Conservation (phyloP, 129 eudicot genomes). For the Cynara cardunculus region DNA sequence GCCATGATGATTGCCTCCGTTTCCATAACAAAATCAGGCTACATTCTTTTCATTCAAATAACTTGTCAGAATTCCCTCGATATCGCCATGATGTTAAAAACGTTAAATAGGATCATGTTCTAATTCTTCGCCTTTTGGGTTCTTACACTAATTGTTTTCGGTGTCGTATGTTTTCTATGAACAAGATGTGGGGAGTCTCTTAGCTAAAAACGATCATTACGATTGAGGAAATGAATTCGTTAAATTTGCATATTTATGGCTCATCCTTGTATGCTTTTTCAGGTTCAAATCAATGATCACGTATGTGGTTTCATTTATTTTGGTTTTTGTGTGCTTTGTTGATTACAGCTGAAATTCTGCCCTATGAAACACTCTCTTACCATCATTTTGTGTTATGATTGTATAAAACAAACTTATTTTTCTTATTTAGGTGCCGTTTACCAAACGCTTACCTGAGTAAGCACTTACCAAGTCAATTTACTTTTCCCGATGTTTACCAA, state of each 20-base stretch:
- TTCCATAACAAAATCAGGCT: slow-evolving; percentile 71
- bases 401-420: too few relatives aligned
- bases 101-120: not conserved
- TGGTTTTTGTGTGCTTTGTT: too few relatives aligned
- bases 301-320: too few relatives aligned
- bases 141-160: not conserved
- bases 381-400: too few relatives aligned
- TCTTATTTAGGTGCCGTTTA: too few relatives aligned
- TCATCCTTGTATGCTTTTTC: not conserved
- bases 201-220: not conserved
- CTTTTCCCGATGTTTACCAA: too few relatives aligned
- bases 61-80: slow-evolving; percentile 60
- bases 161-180: slow-evolving; percentile 66
- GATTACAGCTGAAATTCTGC: too few relatives aligned
- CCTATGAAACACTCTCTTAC: too few relatives aligned
- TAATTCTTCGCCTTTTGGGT: not conserved
- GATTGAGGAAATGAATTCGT: not conserved
- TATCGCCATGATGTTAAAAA: slow-evolving; percentile 65
- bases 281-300: too few relatives aligned
- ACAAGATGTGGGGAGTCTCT: slow-evolving; percentile 73
- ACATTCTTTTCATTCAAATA: not conserved
- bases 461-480: too few relatives aligned
- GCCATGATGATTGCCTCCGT: slow-evolving; percentile 65
- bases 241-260: not conserved
- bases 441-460: too few relatives aligned